These are phyloP conservation scores for Solanum chacoense DNA, from an alignment of 305 asterid genomes.

Conservation along the genomic window DNA sequence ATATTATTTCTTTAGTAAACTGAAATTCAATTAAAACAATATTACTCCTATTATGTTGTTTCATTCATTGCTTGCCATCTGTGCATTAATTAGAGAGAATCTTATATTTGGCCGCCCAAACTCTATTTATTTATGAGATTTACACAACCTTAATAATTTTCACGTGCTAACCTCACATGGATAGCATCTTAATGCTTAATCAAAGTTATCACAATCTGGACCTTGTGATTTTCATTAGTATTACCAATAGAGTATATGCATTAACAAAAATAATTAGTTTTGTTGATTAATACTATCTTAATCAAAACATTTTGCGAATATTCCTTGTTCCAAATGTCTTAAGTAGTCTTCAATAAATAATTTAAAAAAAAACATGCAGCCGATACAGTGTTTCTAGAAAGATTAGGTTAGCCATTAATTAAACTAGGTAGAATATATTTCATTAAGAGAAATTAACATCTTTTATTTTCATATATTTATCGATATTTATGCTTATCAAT, in stretches of 20 bases:
- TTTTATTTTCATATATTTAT: neutral
- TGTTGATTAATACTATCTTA: neutral
- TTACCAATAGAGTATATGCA: neutral
- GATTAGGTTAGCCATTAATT: neutral
- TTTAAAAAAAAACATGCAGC: neutral
- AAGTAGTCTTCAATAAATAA: neutral
- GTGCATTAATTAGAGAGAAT: neutral
- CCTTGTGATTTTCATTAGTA: neutral
- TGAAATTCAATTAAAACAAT: neutral
- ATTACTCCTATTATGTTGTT: neutral
- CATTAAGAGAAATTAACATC: neutral
- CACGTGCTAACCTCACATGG: conserved; percentile 8
- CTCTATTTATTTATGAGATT: neutral
- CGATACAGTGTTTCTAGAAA: neutral
- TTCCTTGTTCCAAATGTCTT: neutral
- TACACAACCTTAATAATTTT: conserved; percentile 9
- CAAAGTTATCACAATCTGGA: neutral
- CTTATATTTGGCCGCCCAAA: neutral
- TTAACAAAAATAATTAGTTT: neutral
- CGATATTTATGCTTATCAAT: neutral
- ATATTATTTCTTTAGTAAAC: neutral
- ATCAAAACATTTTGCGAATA: neutral
- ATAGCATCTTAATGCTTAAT: neutral
- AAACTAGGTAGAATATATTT: neutral
- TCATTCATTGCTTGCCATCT: neutral